Evolutionary conservation across 768 basidiomycete species (phyloP).

Genomic region (Leccinum uliginosum): DNA sequence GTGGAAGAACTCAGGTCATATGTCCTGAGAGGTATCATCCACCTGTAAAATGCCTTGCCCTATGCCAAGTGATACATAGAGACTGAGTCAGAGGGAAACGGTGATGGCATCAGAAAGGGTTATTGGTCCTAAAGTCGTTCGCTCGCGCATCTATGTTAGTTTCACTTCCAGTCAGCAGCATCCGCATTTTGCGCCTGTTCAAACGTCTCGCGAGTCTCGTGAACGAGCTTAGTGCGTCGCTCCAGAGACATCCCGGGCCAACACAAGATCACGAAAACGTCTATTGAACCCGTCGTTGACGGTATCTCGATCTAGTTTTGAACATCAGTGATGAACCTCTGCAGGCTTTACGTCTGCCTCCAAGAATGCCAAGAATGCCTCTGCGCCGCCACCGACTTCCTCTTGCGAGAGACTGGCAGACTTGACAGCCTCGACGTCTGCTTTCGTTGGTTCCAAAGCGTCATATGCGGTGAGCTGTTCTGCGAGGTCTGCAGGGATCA

Average conservation of each 20-base stretch:
- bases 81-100: background rate
- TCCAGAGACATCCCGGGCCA: background rate
- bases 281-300: constrained; percentile 15
- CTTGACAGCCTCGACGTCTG: constrained; percentile 39
- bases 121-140: background rate
- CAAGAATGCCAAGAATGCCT: constrained; percentile 74
- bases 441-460: constrained; percentile 62
- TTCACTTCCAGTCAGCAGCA: background rate
- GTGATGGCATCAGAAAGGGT: background rate
- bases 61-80: background rate
- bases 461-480: constrained; percentile 86
- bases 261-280: constrained; percentile 1
- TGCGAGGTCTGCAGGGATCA: constrained; percentile 81
- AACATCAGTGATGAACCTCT: constrained; percentile 50
- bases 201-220: background rate
- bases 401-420: constrained; percentile 15
- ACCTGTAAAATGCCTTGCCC: background rate
- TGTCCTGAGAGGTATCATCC: background rate
- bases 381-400: constrained; percentile 45
- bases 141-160: background rate
- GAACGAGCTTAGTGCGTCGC: background rate
- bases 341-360: constrained; percentile 74
- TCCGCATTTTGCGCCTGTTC: background rate
- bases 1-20: background rate
- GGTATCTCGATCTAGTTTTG: constrained; percentile 9